phyloP scores from a whole-genome alignment of 768 basidiomycete genomes.

The Lactifluus rugatus region DNA sequence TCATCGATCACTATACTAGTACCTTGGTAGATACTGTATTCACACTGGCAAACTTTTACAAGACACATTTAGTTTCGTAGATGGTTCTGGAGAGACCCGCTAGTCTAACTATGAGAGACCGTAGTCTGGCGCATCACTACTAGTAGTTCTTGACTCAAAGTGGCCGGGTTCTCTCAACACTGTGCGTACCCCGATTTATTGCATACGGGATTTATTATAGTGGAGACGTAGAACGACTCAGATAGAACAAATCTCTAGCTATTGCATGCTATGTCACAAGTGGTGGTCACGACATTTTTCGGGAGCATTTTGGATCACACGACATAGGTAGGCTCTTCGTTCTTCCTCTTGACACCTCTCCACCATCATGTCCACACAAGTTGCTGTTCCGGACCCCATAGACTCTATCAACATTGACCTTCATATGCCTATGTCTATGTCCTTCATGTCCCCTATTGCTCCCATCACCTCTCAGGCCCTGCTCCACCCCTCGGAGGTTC shows the following conservation, averaged over 20 bases:
- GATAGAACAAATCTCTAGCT: no score
- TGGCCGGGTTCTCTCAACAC: no score
- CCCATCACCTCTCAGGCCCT: conserved; percentile 12
- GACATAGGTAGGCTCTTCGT: no score
- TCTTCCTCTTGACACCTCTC: neutral
- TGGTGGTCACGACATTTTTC: no score
- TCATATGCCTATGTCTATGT: conserved; percentile 3
- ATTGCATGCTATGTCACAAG: no score
- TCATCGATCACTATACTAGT: no score
- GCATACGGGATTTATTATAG: no score
- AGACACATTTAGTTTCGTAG: neutral
- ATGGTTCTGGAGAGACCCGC: neutral
- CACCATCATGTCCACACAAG: conserved; percentile 14
- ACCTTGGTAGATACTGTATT: no score
- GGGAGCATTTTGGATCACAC: neutral
- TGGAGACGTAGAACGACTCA: no score
- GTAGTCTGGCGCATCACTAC: neutral
- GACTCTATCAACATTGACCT: conserved; percentile 3
- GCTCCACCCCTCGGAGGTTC: conserved; percentile 25
- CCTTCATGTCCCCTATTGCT: neutral
- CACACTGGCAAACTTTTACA: no score
- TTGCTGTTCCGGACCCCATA: conserved; percentile 13
- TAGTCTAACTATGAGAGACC: neutral
- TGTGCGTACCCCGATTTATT: no score
- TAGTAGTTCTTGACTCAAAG: neutral